Evolutionary conservation across 306 rosid genomes (phyloP), one percentile per base, ranked within the genome.

Genomic region (Quercus alba): DNA sequence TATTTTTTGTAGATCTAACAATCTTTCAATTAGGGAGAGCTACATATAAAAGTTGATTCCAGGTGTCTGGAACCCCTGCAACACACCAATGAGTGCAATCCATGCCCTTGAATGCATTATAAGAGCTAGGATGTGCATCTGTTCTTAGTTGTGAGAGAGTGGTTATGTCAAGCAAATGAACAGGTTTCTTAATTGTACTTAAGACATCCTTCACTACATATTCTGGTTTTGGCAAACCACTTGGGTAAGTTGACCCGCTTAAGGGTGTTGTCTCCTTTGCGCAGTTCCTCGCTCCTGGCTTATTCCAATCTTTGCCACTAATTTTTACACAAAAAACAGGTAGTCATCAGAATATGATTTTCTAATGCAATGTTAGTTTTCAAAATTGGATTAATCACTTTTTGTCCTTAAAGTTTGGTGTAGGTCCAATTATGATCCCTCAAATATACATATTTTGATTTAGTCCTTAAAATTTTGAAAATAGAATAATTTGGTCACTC

Each of bases 21-120:
- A 41, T 8, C 12, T 41, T 8, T 41, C 46, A 41, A 41, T 41
- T 41, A 41, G 46, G 2, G 46, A 41, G 46, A 41, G 46, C 12
- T 41, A 41, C 1, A 41, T 41, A 41, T 8, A 41, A 8, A 41
- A 41, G 46, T 41, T 41, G 46, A 41, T 41, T 41, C 46, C 46
- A 41, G 12, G 46, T 87, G 83, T 92, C 97, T 64, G 85, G 83
- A 15, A 92, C 61, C 4, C 95, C 97, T 33, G 93, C 91, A 13
- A 92, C 77, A 73, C 97, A 92, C 97, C 97, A 92, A 82, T 90
- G 95, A 4, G 92, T 87, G 72, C 93, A 92, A 13, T 90, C 97
- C 95, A 90, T 89, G 82, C 85, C 87, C 57, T 6, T 84, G 70
- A 87, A 83, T 19, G 20, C 87, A 80, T 87, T 92, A 71, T 84